phyloP scores from a whole-genome alignment of 2,329 filamentous ascomycete species.

The Pyrenochaeta sp. region DNA sequence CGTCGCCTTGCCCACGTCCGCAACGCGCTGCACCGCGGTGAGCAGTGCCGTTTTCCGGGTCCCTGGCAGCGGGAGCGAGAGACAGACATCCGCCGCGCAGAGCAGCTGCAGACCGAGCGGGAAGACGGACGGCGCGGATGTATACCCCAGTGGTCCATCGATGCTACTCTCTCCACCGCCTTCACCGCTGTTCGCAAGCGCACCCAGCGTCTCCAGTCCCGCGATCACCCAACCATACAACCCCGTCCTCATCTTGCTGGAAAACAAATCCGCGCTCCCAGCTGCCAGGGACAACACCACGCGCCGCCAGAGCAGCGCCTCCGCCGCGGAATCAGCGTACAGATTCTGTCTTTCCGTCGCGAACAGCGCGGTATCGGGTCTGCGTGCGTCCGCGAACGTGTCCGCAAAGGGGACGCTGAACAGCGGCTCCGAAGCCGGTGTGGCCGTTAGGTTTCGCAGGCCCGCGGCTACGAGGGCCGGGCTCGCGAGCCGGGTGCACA shows the following conservation, averaged over 20 bases:
- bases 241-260: constrained; percentile 24
- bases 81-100: constrained; percentile 50
- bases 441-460: constrained; percentile 49
- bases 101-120: constrained; percentile 61
- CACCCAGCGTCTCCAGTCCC: no score
- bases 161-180: no score
- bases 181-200: no score
- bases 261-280: not conserved
- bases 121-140: constrained; percentile 72
- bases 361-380: constrained; percentile 74
- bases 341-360: constrained; percentile 91
- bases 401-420: constrained; percentile 17
- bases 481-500: no score
- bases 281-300: constrained; percentile 57
- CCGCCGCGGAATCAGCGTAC: constrained; percentile 83
- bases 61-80: no score
- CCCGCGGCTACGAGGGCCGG: constrained; percentile 44
- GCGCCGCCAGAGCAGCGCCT: constrained; percentile 72
- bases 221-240: no score
- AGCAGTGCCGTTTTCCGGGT: constrained; percentile 31
- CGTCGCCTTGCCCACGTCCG: constrained; percentile 21
- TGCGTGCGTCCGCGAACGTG: constrained; percentile 41
- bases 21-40: constrained; percentile 34
- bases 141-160: constrained; percentile 79
- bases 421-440: constrained; percentile 8